Evolutionary conservation across 371 early-diverging fungal genomes (phyloP).

Genomic region (Lichtheimia corymbifera): DNA sequence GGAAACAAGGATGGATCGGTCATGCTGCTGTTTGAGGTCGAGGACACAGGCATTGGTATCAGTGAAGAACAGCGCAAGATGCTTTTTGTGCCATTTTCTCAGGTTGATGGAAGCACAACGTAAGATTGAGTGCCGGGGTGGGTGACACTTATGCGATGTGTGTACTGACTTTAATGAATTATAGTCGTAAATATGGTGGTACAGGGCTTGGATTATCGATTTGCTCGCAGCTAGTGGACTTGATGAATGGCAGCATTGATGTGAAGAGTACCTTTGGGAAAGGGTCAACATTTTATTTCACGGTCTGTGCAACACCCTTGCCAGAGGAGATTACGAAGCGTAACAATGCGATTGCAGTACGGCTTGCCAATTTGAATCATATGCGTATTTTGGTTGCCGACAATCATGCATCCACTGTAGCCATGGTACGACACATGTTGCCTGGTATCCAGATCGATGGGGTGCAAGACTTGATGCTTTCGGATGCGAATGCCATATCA

Average conservation of each 20-base stretch:
- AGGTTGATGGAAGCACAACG: constrained; percentile 62
- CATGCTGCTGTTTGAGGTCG: constrained; percentile 35
- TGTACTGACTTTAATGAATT: not conserved
- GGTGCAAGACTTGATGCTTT: not conserved
- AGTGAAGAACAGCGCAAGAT: constrained; percentile 58
- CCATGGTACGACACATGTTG: constrained; percentile 35
- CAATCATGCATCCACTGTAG: constrained; percentile 27
- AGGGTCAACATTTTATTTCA: constrained; percentile 59
- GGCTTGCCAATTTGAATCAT: constrained; percentile 18
- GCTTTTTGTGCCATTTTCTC: constrained; percentile 59
- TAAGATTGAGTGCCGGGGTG: constrained; percentile 13
- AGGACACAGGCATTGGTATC: constrained; percentile 59
- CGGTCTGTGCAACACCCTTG: constrained; percentile 35
- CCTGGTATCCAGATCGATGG: constrained; percentile 29
- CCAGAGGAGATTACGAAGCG: constrained; percentile 28
- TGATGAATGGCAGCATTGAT: constrained; percentile 59
- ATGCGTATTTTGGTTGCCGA: constrained; percentile 39
- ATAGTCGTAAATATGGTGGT: constrained; percentile 61
- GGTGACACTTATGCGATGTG: not conserved
- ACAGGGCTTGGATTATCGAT: constrained; percentile 66
- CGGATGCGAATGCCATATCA: not conserved
- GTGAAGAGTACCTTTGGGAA: constrained; percentile 55
- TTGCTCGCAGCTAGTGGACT: constrained; percentile 53
- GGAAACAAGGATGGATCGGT: constrained; percentile 13
- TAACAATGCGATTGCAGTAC: constrained; percentile 6